Conservation (phyloP, 208 protist genomes). For the Leptomonas seymouri region DNA sequence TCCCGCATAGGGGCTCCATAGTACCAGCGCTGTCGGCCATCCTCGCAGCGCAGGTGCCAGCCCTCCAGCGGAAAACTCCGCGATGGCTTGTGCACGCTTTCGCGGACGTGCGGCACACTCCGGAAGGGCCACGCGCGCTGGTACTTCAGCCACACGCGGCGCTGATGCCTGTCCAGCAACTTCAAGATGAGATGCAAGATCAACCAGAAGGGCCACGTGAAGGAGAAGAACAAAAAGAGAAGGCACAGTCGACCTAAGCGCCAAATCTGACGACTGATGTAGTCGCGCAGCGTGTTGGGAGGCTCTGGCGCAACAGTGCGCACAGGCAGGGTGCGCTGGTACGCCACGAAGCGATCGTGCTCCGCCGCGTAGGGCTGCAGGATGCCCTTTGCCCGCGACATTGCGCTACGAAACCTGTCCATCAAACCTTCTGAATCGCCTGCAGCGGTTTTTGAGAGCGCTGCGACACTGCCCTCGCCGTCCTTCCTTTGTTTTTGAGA, state of each 20-base stretch:
- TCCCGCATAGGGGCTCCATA: constrained; percentile 50
- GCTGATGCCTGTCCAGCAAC: constrained; percentile 54
- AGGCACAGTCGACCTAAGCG: constrained; percentile 7
- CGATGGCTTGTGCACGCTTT: constrained; percentile 35
- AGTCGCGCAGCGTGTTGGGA: constrained; percentile 54
- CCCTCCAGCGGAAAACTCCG: constrained; percentile 53
- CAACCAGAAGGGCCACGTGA: constrained; percentile 45
- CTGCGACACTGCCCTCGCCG: neutral
- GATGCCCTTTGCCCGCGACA: constrained; percentile 5
- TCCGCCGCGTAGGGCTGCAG: constrained; percentile 28
- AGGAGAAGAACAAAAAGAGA: constrained; percentile 39
- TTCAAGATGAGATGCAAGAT: constrained; percentile 54
- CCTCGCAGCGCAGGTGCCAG: constrained; percentile 88
- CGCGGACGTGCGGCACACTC: constrained; percentile 66
- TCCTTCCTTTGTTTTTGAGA: constrained; percentile 4
- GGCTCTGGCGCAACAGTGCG: constrained; percentile 69
- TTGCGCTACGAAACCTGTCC: neutral
- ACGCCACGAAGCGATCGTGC: constrained; percentile 43
- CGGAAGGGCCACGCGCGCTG: constrained; percentile 49
- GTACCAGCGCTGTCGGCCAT: constrained; percentile 91
- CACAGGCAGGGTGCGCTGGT: constrained; percentile 57
- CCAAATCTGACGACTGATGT: constrained; percentile 31
- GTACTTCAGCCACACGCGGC: constrained; percentile 40
- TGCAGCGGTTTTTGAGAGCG: neutral
- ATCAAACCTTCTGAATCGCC: neutral